These are phyloP conservation scores for Dysphania ambrosioides DNA, from an alignment of 148 eudicot genomes.

Conservation along the genomic window DNA sequence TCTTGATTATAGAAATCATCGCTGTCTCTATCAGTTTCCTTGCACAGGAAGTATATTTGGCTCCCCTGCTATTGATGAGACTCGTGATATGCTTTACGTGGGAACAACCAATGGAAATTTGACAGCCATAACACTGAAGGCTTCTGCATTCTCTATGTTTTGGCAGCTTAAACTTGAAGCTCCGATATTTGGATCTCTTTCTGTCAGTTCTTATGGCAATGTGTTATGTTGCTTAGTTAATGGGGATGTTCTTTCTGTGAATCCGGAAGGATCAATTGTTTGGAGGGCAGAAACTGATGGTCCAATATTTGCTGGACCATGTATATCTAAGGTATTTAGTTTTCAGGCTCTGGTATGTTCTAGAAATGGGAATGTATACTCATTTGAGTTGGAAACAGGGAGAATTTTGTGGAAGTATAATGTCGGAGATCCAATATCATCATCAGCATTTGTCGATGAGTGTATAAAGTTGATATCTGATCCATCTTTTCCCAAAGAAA, in stretches of 20 bases:
- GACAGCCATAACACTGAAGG: constrained; percentile 59
- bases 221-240: constrained; percentile 76
- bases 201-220: constrained; percentile 48
- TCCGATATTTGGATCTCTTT: constrained; percentile 82
- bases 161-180: constrained; percentile 71
- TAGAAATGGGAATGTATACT: constrained; percentile 69
- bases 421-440: constrained; percentile 66
- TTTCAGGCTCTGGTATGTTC: constrained; percentile 73
- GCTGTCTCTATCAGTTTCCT: constrained; percentile 52
- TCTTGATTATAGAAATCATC: constrained; percentile 64
- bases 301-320: constrained; percentile 86
- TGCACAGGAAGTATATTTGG: constrained; percentile 88
- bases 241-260: constrained; percentile 62
- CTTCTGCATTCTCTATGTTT: constrained; percentile 36
- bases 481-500: constrained; percentile 34
- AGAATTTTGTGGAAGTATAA: constrained; percentile 59
- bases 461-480: constrained; percentile 39
- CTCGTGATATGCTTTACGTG: constrained; percentile 47
- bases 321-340: constrained; percentile 43
- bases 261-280: constrained; percentile 44
- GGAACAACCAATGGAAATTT: constrained; percentile 76
- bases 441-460: constrained; percentile 85
- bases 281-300: constrained; percentile 72
- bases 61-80: constrained; percentile 73
- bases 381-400: constrained; percentile 59